Conservation (phyloP, 1,284 basidiomycete genomes). For the Heterobasidion parviporum region DNA sequence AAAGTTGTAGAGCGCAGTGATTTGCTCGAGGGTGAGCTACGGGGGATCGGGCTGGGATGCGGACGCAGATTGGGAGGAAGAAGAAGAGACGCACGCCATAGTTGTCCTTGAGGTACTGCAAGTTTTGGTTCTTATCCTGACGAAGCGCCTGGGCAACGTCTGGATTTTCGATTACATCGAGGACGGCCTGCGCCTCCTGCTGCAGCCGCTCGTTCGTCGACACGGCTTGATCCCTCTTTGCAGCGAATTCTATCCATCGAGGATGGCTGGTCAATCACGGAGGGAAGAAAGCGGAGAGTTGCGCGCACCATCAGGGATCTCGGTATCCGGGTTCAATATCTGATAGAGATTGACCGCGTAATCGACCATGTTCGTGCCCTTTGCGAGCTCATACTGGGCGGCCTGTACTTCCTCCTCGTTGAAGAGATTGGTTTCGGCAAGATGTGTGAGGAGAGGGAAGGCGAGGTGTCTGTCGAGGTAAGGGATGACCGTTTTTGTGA, state of each 20-base stretch:
- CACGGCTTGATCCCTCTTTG: conserved; percentile 75
- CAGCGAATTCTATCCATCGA: conserved; percentile 60
- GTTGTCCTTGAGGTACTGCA: conserved; percentile 90
- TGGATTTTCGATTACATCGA: conserved; percentile 95
- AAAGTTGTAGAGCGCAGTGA: conserved; percentile 94
- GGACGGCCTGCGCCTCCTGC: conserved; percentile 85
- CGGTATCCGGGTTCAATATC: conserved; percentile 66
- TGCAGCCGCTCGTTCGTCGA: conserved; percentile 80
- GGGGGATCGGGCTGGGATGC: not conserved
- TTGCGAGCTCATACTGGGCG: conserved; percentile 95
- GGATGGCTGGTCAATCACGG: too few species aligned
- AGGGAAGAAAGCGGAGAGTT: not conserved
- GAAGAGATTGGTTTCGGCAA: conserved; percentile 69
- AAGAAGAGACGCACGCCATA: conserved; percentile 62
- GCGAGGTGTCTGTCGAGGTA: conserved; percentile 93
- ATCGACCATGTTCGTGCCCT: conserved; percentile 95
- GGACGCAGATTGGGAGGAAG: conserved; percentile 3
- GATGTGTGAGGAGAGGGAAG: conserved; percentile 86
- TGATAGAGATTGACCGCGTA: conserved; percentile 78
- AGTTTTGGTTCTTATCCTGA: conserved; percentile 95
- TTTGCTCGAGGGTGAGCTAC: conserved; percentile 90
- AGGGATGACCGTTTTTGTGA: conserved; percentile 87
- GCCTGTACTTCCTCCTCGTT: conserved; percentile 68
- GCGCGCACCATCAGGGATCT: conserved; percentile 54
- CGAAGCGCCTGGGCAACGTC: conserved; percentile 85